Evolutionary conservation across 2,329 filamentous ascomycete genomes (phyloP), one percentile per base, ranked within the genome.

Genomic region (Purpureocillium takamizusanense): DNA sequence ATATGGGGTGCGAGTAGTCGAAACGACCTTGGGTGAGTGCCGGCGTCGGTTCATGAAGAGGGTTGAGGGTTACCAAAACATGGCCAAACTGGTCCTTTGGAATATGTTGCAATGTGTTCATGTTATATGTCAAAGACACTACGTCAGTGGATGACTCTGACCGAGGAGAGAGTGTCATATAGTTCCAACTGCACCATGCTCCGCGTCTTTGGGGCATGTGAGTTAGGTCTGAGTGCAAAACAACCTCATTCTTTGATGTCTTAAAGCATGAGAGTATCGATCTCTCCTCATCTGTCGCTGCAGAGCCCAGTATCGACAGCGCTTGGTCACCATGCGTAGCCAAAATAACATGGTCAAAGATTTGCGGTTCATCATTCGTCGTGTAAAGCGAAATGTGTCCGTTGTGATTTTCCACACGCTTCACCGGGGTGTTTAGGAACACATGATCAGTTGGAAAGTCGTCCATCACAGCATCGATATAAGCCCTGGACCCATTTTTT

Each of bases 301-400:
- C 71, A 3, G 67, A 51, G 7, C 68, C 65, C 32, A 88, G 68
- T 18, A 89, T 75, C 8, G 70, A 65, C 29, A 76, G 68, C 1
- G 83, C 81, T 55, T 90, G 76, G 47, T 89, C 81, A n/a, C 83
- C 85, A 45, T 90, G 85, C 7, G 83, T 86, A 3, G 86, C 85
- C 9, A 92, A 63, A 39, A 92, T 78, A 33, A 90, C 81, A 52
- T 90, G 83, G 56, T 90, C 83, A 49, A 83, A 92, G 4, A 74
- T 56, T 18, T 78, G 21, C 10, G 21, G 5, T 25, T 10, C 6
- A 6, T 10, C 21, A 10, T 25, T 10, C 6, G 21, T 10, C 10
- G 10, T 5, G 21, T 25, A 10, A 5, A 25, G 21, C 21, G 21
- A 25, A 10, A 25, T 25, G 21, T 10, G 21, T 5, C 21, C 21